Evolutionary conservation across 2,329 filamentous ascomycete species (phyloP), one percentile per base, ranked within the genome.

Genomic region (Fusarium mexicanum): DNA sequence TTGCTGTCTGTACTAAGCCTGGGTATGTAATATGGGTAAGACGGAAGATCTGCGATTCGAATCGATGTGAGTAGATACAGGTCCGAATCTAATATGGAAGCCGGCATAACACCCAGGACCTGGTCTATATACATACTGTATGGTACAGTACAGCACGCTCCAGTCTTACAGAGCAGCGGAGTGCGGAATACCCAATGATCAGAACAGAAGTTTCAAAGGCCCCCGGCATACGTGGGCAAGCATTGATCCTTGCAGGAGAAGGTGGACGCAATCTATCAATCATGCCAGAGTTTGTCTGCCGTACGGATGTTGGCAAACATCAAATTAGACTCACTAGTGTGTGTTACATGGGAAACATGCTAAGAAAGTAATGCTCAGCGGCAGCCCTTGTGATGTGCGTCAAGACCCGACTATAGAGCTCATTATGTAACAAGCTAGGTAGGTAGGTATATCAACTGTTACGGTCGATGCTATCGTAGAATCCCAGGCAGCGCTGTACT

Each of bases 41-140:
- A 59, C 61, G 48, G 29, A 59, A 47, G 70, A 69, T 76, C 67
- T 76, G 51, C 73, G 71, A 74, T 69, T 59, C 55, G 60, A 31
- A 57, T 60, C 46, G 67, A 72, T 67, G 46, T 29, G 53, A 54
- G 48, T 61, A 63, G 31, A 67, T 50, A 61, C 51, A 46, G 55
- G 33, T 24, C 47, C 43, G 64, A 24, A 53, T 57, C 55, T 35
- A 69, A 41, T 48, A 59, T 43, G 31, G n/a, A 44, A 48, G 59
- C 26, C 53, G 63, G 40, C 51, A 74, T 72, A 74, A 63, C 48
- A 61, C 37, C 67, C 62, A 74, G 72, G 64, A 54, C 57, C 60
- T 62, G 64, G 48, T 46, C 57, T 74, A 69, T 69, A 72, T 66
- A 62, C 46, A 68, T 68, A 68, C 40, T 60, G 44, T 71, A 55